Base-by-base conservation (phyloP, 2,329 filamentous ascomycete species). In the Fusarium sp. region DNA sequence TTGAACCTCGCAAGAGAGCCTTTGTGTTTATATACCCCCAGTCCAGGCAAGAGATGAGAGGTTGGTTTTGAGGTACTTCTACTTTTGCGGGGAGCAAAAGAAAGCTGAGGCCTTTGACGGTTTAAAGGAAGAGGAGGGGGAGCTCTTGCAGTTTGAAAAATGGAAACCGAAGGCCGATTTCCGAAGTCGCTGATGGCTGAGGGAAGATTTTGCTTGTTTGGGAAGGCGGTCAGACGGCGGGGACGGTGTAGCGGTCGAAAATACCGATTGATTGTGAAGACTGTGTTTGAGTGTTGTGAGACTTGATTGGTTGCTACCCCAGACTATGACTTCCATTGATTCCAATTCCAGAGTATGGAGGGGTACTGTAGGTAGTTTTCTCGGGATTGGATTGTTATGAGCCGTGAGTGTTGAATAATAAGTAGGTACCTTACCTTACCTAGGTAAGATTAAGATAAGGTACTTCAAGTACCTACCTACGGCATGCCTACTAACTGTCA, bases 91-190 rank as follows among this genome's bases (percentile, higher is more conserved):
- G 49, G 37, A 39, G 36, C 25, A 52, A 47, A 60, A 49, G 29
- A 46, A 48, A 51, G 37, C 60, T 50, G 63, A 55, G 45, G 47
- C 48, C 39, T 50, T 66, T 60, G 47, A 40, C 65, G 25, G 40
- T 53, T 66, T 63, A 51, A 66, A 47, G 56, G 41, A 68, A 48
- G 55, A 65, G 46, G 46, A 58, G 52, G 63, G 66, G 66, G 50
- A 70, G 63, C 58, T 70, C 52, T 67, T 29, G 31, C 42, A 39
- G 49, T 51, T 37, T 52, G 47, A 64, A 70, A 63, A 59, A 51
- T 63, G 59, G 61, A 67, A 35, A 52, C 47, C 48, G 59, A 53
- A 54, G 50, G 40, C 67, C 67, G 67, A 70, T 41, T 37, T 50
- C 63, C 56, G 63, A 66, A 53, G 39, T 49, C 33, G 33, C 45